Conservation (phyloP, 371 early-diverging fungal genomes). For the Choanephora cucurbitarum region DNA sequence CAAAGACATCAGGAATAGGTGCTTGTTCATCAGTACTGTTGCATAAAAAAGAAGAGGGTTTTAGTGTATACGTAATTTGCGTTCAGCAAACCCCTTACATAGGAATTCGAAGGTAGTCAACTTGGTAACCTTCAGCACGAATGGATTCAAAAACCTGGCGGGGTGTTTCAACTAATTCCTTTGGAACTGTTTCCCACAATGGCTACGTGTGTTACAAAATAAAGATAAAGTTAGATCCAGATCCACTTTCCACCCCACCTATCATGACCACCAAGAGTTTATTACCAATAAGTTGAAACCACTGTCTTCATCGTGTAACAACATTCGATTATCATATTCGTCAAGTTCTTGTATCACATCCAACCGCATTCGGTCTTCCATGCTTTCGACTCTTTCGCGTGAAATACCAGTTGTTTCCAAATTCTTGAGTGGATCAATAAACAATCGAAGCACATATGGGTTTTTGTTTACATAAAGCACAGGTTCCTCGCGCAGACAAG, state of each 20-base stretch:
- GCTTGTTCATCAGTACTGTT: constrained; percentile 72
- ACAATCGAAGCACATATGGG: constrained; percentile 62
- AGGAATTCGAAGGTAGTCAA: constrained; percentile 66
- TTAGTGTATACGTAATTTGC: background rate
- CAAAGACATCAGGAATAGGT: constrained; percentile 75
- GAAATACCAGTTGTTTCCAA: constrained; percentile 67
- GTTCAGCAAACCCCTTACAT: constrained; percentile 39
- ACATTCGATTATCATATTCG: constrained; percentile 50
- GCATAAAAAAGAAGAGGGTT: background rate
- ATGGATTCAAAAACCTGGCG: constrained; percentile 55
- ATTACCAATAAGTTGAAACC: constrained; percentile 52
- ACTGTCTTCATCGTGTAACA: constrained; percentile 62
- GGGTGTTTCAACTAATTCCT: constrained; percentile 57
- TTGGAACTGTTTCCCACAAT: constrained; percentile 59
- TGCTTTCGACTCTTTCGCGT: constrained; percentile 61
- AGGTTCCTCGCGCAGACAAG: constrained; percentile 72
- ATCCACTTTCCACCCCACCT: no score
- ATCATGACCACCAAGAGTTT: background rate
- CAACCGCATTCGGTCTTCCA: constrained; percentile 62
- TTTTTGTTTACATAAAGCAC: constrained; percentile 66
- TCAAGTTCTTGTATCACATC: constrained; percentile 58
- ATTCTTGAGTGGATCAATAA: constrained; percentile 61
- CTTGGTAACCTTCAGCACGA: constrained; percentile 49
- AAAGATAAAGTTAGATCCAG: constrained; percentile 7
- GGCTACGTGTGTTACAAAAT: constrained; percentile 32